Evolutionary conservation across 768 basidiomycete genomes (phyloP).

Genomic region (Suillus variegatus): DNA sequence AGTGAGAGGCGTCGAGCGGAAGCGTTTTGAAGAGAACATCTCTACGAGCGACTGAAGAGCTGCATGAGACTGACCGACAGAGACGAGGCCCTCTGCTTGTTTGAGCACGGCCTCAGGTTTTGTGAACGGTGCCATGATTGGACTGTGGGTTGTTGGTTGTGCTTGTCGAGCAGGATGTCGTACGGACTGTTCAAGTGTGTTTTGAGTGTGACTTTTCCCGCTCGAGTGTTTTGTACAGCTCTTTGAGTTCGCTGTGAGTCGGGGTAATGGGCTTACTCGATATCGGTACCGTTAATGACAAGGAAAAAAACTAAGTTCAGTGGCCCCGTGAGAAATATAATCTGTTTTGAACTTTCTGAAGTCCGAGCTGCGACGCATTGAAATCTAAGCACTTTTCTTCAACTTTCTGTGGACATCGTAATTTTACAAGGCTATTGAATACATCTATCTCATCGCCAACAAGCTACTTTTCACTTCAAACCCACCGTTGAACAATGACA

Average conservation of each 20-base stretch:
- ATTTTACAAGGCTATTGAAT: slow-evolving; percentile 6
- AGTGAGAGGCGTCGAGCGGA: slow-evolving; percentile 85
- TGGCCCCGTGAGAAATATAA: slow-evolving; percentile 3
- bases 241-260: slow-evolving; percentile 8
- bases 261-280: slow-evolving; percentile 1
- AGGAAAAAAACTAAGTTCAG: slow-evolving; percentile 15
- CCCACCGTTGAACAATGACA: slow-evolving; percentile 85
- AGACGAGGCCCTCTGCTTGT: slow-evolving; percentile 92
- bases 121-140: slow-evolving; percentile 81
- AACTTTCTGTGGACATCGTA: background rate
- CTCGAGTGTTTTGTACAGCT: slow-evolving; percentile 1
- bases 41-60: slow-evolving; percentile 89
- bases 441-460: background rate
- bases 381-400: background rate
- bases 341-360: background rate
- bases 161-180: no score
- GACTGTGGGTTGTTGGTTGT: slow-evolving; percentile 6
- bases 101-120: slow-evolving; percentile 91
- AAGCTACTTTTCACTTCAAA: slow-evolving; percentile 25
- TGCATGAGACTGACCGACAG: slow-evolving; percentile 87
- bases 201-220: background rate
- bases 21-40: slow-evolving; percentile 92
- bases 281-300: slow-evolving; percentile 5
- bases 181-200: background rate
- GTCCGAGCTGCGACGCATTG: background rate